Evolutionary conservation across 176 grass and related monocot species (phyloP), one percentile per base, ranked within the genome.

Genomic region (Otatea glauca): DNA sequence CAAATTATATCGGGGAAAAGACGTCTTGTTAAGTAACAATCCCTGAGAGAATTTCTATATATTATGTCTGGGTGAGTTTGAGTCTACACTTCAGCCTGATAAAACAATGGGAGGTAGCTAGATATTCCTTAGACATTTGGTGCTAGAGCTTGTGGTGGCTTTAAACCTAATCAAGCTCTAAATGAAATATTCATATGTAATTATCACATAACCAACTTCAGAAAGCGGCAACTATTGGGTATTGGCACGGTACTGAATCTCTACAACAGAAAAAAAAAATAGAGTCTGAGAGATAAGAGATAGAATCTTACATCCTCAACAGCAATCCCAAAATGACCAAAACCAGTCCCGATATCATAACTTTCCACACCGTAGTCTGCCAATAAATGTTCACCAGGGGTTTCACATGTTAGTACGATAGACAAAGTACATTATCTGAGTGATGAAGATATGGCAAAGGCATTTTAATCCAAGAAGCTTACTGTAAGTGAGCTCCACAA

Each of bases 401-500:
- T 84, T 88, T 37, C 0, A 38, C 79, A 83, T 50, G 34, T 76
- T 27, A 39, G 42, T 56, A 45, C 8, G 64, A 61, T 6, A 67
- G 8, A 60, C 4, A 12, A 39, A 15, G n/a, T 32, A 53, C 2
- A 44, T 1, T 75, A 53, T 59, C 34, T 54, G 39, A 65, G 15
- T 11, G 24, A 78, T 10, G 58, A 12, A 72, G 16, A 69, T 42
- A 74, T 5, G 18, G 4, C 1, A 58, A 60, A 48, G 32, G 45
- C 55, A 60, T 75, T 29, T 60, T 58, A 41, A 76, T 1, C 9
- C 16, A 76, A 34, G 71, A 83, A 77, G 42, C 92, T 94, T 92
- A 98, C 96, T 92, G 70, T 98, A 98, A 78, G 92, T 95, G 68
- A 98, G 90, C 84, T 98, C 96, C 18, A 93, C 85, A 68, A 95